Conservation (phyloP, 2,329 filamentous ascomycete genomes). For the Xylaria sp. region DNA sequence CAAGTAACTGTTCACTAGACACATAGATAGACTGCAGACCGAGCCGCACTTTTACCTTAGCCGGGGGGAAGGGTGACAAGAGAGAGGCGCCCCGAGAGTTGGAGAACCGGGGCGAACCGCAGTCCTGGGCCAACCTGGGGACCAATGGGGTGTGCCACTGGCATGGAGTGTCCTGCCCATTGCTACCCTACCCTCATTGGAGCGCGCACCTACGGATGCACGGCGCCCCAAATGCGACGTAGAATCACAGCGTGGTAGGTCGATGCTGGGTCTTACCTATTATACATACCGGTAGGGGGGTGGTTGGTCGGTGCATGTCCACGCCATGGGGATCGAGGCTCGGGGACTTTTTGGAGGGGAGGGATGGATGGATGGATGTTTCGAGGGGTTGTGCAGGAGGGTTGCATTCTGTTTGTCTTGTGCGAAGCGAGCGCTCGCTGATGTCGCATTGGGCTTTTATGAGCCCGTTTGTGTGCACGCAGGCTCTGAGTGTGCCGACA, state of each 20-base stretch:
- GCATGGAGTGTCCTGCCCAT: constrained; percentile 12
- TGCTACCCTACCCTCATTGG: constrained; percentile 30
- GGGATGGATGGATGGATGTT: neutral
- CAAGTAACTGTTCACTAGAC: neutral
- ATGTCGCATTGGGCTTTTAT: constrained; percentile 28
- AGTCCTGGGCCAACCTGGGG: constrained; percentile 26
- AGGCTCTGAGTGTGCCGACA: constrained; percentile 13
- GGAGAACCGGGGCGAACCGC: constrained; percentile 36
- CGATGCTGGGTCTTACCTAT: constrained; percentile 4
- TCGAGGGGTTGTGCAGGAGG: constrained; percentile 21
- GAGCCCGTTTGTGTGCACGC: constrained; percentile 7
- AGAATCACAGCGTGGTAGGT: constrained; percentile 8
- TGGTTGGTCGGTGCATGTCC: neutral
- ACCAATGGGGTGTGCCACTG: constrained; percentile 26
- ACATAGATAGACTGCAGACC: constrained; percentile 21
- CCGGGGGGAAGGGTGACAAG: neutral
- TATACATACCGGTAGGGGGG: constrained; percentile 17
- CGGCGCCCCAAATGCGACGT: constrained; percentile 28
- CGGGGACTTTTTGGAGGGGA: constrained; percentile 26
- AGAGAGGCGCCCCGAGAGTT: constrained; percentile 28
- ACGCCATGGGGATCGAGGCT: constrained; percentile 18
- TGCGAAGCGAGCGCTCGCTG: neutral
- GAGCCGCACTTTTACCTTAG: constrained; percentile 25
- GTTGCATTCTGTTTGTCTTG: constrained; percentile 27
- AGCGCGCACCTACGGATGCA: constrained; percentile 23